These are phyloP conservation scores for Auxenochlorella pyrenoidosa DNA, from an alignment of 139 green algal genomes.

Conservation along the genomic window DNA sequence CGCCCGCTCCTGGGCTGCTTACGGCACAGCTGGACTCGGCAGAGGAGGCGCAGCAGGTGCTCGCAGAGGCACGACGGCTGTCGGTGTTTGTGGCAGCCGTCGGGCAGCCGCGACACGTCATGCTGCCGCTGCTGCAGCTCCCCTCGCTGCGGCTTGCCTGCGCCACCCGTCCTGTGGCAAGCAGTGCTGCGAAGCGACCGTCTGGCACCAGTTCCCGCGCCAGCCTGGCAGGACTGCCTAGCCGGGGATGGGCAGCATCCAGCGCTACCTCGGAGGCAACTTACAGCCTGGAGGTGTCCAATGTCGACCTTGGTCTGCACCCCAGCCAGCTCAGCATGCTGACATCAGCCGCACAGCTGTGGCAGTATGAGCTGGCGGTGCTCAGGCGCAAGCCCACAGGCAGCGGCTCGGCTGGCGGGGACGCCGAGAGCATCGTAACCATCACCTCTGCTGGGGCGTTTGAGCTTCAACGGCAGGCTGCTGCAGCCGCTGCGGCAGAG, in stretches of 20 bases:
- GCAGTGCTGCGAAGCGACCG: neutral
- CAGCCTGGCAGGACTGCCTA: too few species aligned
- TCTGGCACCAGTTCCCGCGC: too few species aligned
- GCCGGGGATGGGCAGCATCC: too few species aligned
- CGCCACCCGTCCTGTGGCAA: neutral
- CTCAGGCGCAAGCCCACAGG: neutral
- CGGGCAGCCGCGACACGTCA: neutral
- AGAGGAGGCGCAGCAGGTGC: neutral
- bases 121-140: constrained; percentile 43
- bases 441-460: neutral
- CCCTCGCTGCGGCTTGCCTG: constrained; percentile 21
- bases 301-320: constrained; percentile 25
- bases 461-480: neutral
- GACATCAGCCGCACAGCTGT: constrained; percentile 22
- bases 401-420: neutral
- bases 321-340: constrained; percentile 44
- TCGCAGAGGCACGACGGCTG: constrained; percentile 2
- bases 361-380: constrained; percentile 24
- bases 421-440: constrained; percentile 11
- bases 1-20: too few species aligned
- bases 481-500: neutral
- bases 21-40: neutral
- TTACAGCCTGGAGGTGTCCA: neutral
- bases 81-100: constrained; percentile 6
- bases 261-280: neutral